A percentile compares a stretch with the other conserved stretches of the same genome.
These are phyloP conservation scores for Friedmanniomyces endolithicus DNA, from an alignment of 495 filamentous ascomycete species.

Conservation along the genomic window DNA sequence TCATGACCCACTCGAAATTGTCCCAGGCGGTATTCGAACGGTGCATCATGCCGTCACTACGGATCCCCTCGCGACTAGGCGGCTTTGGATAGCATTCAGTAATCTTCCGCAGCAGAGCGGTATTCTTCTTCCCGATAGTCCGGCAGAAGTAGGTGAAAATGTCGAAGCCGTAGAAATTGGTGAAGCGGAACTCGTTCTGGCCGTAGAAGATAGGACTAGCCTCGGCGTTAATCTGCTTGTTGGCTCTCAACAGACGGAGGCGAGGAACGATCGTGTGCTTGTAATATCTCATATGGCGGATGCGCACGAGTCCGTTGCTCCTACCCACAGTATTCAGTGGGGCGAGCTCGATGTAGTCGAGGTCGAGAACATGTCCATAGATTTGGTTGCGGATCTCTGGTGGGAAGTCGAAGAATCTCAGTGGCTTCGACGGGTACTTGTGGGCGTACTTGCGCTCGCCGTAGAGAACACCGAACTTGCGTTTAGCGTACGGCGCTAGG, in stretches of 20 bases:
- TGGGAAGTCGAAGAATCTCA: background rate
- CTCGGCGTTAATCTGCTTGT: background rate
- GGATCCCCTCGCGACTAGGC: background rate
- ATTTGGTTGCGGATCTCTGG: background rate
- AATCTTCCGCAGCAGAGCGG: background rate
- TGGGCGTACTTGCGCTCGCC: background rate
- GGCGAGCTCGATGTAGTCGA: background rate
- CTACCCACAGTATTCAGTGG: background rate
- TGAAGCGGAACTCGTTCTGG: constrained; percentile 9
- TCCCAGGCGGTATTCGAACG: background rate
- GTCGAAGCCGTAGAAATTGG: background rate
- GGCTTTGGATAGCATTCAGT: background rate
- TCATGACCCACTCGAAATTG: background rate
- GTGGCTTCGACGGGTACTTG: background rate
- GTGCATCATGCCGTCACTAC: background rate
- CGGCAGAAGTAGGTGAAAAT: background rate
- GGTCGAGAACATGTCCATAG: background rate
- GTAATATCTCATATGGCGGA: background rate
- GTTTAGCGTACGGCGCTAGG: background rate
- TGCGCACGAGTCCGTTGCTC: background rate
- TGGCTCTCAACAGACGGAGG: background rate
- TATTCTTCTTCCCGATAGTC: background rate
- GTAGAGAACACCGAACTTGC: background rate
- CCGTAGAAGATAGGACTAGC: background rate
- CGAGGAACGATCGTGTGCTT: background rate